These are phyloP conservation scores for Purpureocillium takamizusanense DNA, from an alignment of 2,329 filamentous ascomycete genomes.

Conservation along the genomic window DNA sequence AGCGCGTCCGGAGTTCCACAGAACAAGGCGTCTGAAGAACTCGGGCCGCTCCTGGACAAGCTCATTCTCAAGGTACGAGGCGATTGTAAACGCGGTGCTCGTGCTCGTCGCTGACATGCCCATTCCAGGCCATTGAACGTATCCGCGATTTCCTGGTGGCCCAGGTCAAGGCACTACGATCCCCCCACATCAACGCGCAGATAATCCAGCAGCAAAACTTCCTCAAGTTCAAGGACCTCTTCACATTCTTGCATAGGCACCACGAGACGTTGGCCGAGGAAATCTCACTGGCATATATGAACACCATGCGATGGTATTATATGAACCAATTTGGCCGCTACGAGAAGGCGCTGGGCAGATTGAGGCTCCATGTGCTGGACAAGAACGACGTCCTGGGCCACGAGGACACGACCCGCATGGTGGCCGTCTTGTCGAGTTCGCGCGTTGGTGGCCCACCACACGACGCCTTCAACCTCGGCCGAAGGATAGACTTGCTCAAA, in stretches of 20 bases:
- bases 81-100: neutral
- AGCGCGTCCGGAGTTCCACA: constrained; percentile 44
- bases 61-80: constrained; percentile 63
- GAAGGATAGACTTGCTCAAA: constrained; percentile 74
- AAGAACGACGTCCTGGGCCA: constrained; percentile 75
- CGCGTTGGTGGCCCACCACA: constrained; percentile 50
- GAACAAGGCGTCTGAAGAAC: constrained; percentile 71
- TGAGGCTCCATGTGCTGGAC: constrained; percentile 76
- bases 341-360: constrained; percentile 69
- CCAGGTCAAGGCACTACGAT: constrained; percentile 88
- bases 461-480: constrained; percentile 83
- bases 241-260: constrained; percentile 72
- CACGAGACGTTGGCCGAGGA: constrained; percentile 80
- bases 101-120: constrained; percentile 5
- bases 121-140: constrained; percentile 67
- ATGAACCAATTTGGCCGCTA: constrained; percentile 85
- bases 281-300: constrained; percentile 88
- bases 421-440: constrained; percentile 43
- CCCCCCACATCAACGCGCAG: constrained; percentile 93
- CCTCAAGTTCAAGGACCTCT: constrained; percentile 80
- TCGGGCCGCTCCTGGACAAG: constrained; percentile 77
- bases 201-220: constrained; percentile 93
- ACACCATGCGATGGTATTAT: constrained; percentile 99
- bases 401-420: constrained; percentile 61
- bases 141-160: constrained; percentile 91